phyloP scores from a whole-genome alignment of 2,329 filamentous ascomycete species.

The Calonectria naviculata region DNA sequence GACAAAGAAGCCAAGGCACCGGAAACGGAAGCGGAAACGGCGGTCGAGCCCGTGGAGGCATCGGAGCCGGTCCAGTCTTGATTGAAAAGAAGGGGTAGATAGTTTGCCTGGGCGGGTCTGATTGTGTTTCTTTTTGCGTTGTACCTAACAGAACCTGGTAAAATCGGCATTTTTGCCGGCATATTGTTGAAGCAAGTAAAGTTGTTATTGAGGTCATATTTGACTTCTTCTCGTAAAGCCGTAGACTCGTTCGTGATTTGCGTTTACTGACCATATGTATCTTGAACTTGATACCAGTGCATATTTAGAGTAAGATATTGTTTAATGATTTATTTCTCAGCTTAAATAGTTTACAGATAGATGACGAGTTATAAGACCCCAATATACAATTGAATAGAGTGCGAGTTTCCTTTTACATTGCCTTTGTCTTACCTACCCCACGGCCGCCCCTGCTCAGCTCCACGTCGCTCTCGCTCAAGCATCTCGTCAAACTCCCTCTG shows the following conservation, averaged over 20 bases:
- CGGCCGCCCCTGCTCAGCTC: constrained; percentile 40
- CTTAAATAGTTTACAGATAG: neutral
- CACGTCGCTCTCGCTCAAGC: constrained; percentile 56
- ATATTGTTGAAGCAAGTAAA: constrained; percentile 13
- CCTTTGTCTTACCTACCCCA: constrained; percentile 36
- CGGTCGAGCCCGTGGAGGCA: constrained; percentile 49
- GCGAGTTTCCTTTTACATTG: neutral
- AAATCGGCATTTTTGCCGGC: neutral
- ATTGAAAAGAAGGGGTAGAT: neutral
- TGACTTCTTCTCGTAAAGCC: constrained; percentile 1
- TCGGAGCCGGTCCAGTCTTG: constrained; percentile 46
- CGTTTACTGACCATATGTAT: neutral
- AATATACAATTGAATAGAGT: constrained; percentile 15
- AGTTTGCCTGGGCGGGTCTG: neutral
- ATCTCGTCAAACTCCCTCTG: constrained; percentile 63
- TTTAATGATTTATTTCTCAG: neutral
- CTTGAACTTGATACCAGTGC: neutral
- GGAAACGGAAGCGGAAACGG: constrained; percentile 42
- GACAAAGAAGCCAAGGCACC: constrained; percentile 9
- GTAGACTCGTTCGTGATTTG: neutral
- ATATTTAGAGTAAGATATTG: neutral
- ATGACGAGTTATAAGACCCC: neutral
- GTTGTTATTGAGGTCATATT: constrained; percentile 14
- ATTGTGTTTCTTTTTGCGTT: neutral
- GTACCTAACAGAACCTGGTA: constrained; percentile 12